These are phyloP conservation scores for Hamamelis virginiana DNA, from an alignment of 164 flowering plant genomes.

Conservation along the genomic window DNA sequence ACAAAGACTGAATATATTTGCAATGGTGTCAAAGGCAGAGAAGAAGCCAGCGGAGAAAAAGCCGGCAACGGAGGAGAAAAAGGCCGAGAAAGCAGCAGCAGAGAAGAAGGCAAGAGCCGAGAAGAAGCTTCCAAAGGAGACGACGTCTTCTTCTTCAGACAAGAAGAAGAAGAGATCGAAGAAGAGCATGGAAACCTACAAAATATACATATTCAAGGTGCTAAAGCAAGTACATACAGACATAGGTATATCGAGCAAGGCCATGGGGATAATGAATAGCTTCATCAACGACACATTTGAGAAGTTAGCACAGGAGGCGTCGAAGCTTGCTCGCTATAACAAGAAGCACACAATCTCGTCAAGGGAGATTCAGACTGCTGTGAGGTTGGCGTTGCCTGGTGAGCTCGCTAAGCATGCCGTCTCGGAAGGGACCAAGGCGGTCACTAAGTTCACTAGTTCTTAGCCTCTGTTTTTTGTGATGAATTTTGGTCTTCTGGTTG, in stretches of 20 bases:
- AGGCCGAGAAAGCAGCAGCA: constrained; percentile 5
- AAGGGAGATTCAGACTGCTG: constrained; percentile 8
- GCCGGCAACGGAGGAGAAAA: constrained; percentile 9
- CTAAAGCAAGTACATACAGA: constrained; percentile 12
- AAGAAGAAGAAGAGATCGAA: constrained; percentile 10
- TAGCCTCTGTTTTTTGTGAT: constrained; percentile 4
- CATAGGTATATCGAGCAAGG: constrained; percentile 9
- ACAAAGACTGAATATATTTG: too few relatives aligned
- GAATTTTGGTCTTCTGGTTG: too few relatives aligned
- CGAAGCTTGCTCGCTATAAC: constrained; percentile 5
- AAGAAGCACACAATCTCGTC: constrained; percentile 9
- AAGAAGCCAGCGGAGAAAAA: constrained; percentile 26
- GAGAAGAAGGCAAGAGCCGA: constrained; percentile 8
- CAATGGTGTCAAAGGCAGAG: constrained; percentile 38
- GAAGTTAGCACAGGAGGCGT: constrained; percentile 6
- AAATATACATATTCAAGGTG: constrained; percentile 15
- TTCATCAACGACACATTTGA: constrained; percentile 12
- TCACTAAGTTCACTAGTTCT: constrained; percentile 51
- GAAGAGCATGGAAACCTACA: constrained; percentile 11
- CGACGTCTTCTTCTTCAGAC: background rate
- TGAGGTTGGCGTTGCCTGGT: constrained; percentile 9
- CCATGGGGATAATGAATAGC: constrained; percentile 13
- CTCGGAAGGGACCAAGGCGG: constrained; percentile 6
- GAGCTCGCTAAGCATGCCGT: constrained; percentile 43
- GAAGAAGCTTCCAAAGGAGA: constrained; percentile 11